A percentile compares a stretch with the other conserved stretches of the same genome.
Conservation (phyloP, 2,329 filamentous ascomycete species). For the Bertia moriformis region DNA sequence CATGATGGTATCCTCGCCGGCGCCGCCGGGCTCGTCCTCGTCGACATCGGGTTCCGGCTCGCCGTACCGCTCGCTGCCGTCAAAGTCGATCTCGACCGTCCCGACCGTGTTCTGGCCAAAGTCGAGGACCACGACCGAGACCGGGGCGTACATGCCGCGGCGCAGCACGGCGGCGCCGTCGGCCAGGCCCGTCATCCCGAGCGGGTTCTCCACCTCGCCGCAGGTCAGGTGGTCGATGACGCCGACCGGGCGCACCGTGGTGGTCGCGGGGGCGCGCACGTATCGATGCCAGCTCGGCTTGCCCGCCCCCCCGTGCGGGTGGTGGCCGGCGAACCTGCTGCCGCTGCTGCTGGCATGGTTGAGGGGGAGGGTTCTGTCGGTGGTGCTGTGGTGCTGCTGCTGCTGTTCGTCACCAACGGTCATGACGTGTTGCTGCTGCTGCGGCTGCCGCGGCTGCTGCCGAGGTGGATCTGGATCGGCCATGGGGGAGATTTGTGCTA, state of each 20-base stretch:
- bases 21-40: no score
- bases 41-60: no score
- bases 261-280: neutral
- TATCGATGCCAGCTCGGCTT: neutral
- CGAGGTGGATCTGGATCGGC: no score
- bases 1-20: neutral
- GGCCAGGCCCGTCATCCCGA: neutral
- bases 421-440: no score
- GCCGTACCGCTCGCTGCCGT: neutral
- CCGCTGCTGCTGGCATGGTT: no score
- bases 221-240: neutral
- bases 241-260: neutral
- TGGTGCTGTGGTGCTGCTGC: no score
- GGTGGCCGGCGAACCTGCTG: no score
- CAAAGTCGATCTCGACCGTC: neutral
- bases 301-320: no score
- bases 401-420: no score
- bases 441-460: no score
- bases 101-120: neutral
- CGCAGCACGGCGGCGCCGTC: neutral
- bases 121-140: neutral
- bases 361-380: no score
- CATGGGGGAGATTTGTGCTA: no score
- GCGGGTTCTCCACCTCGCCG: neutral
- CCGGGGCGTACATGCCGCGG: neutral